These are phyloP conservation scores for Trypanosoma platydactyli DNA, from an alignment of 208 protist species.

Conservation along the genomic window DNA sequence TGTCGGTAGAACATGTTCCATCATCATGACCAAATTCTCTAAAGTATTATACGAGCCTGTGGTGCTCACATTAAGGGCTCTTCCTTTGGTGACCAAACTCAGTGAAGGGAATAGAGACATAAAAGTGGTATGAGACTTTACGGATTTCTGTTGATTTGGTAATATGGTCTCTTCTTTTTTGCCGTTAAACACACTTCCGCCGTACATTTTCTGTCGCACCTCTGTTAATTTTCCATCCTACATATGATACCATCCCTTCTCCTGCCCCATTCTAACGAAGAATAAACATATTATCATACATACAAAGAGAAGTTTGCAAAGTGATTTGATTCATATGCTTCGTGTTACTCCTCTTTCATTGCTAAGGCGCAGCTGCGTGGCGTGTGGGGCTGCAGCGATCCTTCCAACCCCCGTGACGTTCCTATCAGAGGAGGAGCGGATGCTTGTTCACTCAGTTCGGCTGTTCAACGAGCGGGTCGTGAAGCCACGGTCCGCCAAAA, in stretches of 20 bases:
- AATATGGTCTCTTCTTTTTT: too few relatives aligned
- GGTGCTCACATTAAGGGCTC: too few relatives aligned
- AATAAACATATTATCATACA: not conserved
- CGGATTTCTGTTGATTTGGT: not conserved
- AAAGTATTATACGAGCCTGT: too few relatives aligned
- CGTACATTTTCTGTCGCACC: too few relatives aligned
- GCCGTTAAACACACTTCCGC: too few relatives aligned
- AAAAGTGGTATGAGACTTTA: too few relatives aligned
- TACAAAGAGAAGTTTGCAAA: not conserved
- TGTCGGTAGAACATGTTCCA: too few relatives aligned
- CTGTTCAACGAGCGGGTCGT: slow-evolving; percentile 69
- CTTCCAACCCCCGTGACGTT: slow-evolving; percentile 36
- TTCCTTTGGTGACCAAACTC: too few relatives aligned
- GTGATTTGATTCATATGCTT: slow-evolving; percentile 30
- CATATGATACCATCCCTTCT: too few relatives aligned
- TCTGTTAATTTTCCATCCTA: too few relatives aligned
- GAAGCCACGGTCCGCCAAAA: slow-evolving; percentile 56
- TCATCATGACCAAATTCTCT: too few relatives aligned
- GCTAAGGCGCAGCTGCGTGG: slow-evolving; percentile 37
- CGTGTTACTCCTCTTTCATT: slow-evolving; percentile 31
- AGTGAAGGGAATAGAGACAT: too few relatives aligned
- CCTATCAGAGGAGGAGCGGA: slow-evolving; percentile 67
- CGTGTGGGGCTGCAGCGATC: not conserved
- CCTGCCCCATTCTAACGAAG: not conserved
- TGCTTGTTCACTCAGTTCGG: slow-evolving; percentile 69